Percentiles rank a stretch among this genome's conserved stretches.
These are phyloP conservation scores for Cinnamomum chago DNA, from an alignment of 164 flowering plant species.

Conservation along the genomic window DNA sequence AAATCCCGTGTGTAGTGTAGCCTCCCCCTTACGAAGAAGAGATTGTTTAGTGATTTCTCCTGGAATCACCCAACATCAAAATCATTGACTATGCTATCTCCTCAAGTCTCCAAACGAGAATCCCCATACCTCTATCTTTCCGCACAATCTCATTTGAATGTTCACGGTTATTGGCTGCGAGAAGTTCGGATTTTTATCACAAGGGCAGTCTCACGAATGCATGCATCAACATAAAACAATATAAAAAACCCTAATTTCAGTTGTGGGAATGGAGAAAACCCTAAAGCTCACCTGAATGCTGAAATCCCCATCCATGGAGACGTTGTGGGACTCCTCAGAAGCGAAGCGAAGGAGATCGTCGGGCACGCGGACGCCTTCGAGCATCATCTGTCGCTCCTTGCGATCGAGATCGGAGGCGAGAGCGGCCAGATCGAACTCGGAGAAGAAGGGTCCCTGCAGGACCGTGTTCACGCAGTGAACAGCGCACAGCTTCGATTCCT, in stretches of 20 bases:
- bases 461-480: conserved; percentile 97
- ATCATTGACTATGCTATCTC: no score
- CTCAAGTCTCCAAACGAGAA: no score
- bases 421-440: conserved; percentile 93
- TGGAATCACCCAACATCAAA: no score
- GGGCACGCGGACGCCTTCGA: conserved; percentile 30
- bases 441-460: conserved; percentile 92
- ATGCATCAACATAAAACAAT: no score
- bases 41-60: no score
- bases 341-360: conserved; percentile 39
- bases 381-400: conserved; percentile 87
- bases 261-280: not conserved
- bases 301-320: conserved; percentile 90
- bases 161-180: no score
- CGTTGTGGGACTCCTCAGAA: conserved; percentile 70
- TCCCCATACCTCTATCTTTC: no score
- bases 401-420: conserved; percentile 89
- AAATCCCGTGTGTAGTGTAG: no score
- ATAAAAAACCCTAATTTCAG: not conserved
- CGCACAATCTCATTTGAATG: no score
- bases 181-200: no score
- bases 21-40: no score
- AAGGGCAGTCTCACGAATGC: no score
- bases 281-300: conserved; percentile 71
- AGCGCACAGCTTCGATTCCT: conserved; percentile 94